Evolutionary conservation across 306 rosid genomes (phyloP).

Genomic region (Prunus kanzakura): DNA sequence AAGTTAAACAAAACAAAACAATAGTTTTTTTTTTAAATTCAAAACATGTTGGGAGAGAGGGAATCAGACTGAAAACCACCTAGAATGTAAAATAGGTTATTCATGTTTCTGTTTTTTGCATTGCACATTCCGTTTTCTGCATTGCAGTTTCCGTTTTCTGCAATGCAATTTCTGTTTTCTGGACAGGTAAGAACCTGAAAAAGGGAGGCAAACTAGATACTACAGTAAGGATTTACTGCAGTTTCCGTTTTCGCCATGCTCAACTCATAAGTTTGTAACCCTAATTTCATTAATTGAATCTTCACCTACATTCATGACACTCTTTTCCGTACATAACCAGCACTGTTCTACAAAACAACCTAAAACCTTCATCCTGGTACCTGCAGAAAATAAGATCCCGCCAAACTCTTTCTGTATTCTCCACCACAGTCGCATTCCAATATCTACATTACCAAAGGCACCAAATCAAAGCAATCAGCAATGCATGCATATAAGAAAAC

Average conservation of each 20-base stretch:
- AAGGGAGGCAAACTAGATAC: too few species aligned
- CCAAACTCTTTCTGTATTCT: conserved; percentile 97
- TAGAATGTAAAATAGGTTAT: too few species aligned
- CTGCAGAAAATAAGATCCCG: conserved; percentile 79
- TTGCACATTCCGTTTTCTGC: too few species aligned
- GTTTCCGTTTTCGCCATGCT: not conserved
- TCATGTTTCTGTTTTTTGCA: too few species aligned
- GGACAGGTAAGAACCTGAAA: too few species aligned
- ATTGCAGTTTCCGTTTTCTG: too few species aligned
- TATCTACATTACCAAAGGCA: conserved; percentile 45
- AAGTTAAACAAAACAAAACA: too few species aligned
- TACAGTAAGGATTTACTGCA: too few species aligned
- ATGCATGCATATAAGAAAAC: not conserved
- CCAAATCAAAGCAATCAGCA: conserved; percentile 3
- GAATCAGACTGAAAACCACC: too few species aligned
- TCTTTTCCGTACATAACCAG: not conserved
- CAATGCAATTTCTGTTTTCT: too few species aligned
- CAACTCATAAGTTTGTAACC: not conserved
- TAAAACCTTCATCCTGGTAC: not conserved
- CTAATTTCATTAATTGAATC: not conserved
- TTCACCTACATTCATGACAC: not conserved
- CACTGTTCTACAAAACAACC: not conserved
- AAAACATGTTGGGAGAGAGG: too few species aligned
- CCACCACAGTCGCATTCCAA: conserved; percentile 87
- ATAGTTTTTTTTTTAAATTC: too few species aligned